phyloP scores from a whole-genome alignment of 768 basidiomycete genomes.

The Saitozyma podzolica region DNA sequence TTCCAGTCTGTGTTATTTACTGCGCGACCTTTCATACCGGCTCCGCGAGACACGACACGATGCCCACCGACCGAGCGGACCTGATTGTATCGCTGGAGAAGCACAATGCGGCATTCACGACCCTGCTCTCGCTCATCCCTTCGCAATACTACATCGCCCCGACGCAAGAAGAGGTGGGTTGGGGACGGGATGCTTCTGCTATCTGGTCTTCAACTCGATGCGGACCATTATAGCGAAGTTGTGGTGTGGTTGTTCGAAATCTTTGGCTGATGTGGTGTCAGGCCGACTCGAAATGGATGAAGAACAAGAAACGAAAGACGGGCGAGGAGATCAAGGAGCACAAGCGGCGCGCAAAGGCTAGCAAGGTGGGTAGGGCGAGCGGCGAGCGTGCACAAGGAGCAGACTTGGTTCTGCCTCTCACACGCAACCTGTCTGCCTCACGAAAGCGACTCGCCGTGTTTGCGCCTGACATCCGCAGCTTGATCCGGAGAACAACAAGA shows the following conservation, averaged over 20 bases:
- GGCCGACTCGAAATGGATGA: conserved; percentile 56
- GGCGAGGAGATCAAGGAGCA: conserved; percentile 87
- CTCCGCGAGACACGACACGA: not conserved
- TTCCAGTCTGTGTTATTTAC: no score
- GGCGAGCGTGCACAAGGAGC: no score
- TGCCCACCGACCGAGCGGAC: conserved; percentile 13
- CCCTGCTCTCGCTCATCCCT: conserved; percentile 79
- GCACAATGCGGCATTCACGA: conserved; percentile 85
- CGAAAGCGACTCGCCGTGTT: not conserved
- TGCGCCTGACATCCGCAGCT: conserved; percentile 60
- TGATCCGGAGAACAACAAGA: conserved; percentile 86
- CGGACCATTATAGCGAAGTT: not conserved
- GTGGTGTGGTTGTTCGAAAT: not conserved
- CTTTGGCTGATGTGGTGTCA: conserved; percentile 14
- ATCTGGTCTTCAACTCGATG: no score
- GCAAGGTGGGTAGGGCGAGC: conserved; percentile 63
- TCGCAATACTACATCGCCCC: conserved; percentile 80
- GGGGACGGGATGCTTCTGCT: no score
- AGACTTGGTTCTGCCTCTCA: no score
- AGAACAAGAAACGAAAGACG: conserved; percentile 76
- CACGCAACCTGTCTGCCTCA: no score
- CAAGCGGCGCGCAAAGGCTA: conserved; percentile 80
- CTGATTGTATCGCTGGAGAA: conserved; percentile 60
- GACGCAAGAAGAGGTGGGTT: conserved; percentile 66
- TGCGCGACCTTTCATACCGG: no score